Evolutionary conservation across 345 rosid species (phyloP).

Genomic region (Populus simonii): DNA sequence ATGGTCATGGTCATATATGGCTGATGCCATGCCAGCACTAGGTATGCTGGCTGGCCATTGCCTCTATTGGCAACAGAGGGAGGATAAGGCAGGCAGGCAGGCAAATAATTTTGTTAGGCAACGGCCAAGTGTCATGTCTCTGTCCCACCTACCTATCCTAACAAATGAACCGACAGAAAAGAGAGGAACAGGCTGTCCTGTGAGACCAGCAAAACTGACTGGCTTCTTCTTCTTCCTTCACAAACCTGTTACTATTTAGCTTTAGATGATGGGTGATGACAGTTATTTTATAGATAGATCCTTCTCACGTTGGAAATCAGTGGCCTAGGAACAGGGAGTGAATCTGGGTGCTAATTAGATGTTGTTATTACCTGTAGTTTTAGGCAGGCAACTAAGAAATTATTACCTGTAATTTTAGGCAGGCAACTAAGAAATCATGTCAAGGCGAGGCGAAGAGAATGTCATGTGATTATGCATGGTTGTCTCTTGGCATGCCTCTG

Average conservation of each 20-base stretch:
- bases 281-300: no score
- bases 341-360: no score
- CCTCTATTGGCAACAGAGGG: conserved; percentile 8
- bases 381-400: no score
- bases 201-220: not conserved
- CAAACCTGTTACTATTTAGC: not conserved
- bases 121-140: conserved; percentile 17
- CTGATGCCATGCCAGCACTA: conserved; percentile 10
- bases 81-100: conserved; percentile 13
- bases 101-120: conserved; percentile 18
- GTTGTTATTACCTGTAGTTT: no score
- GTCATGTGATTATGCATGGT: no score
- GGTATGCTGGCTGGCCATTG: conserved; percentile 4
- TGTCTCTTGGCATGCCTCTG: no score
- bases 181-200: conserved; percentile 15
- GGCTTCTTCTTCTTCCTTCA: not conserved
- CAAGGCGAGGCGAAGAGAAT: no score
- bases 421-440: no score
- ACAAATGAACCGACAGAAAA: not conserved
- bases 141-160: conserved; percentile 15
- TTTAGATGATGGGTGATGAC: not conserved
- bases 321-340: no score
- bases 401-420: no score
- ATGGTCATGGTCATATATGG: not conserved
- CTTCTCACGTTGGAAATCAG: no score